These are phyloP conservation scores for Marasmius fiardii DNA, from an alignment of 1,284 basidiomycete genomes.

Conservation along the genomic window DNA sequence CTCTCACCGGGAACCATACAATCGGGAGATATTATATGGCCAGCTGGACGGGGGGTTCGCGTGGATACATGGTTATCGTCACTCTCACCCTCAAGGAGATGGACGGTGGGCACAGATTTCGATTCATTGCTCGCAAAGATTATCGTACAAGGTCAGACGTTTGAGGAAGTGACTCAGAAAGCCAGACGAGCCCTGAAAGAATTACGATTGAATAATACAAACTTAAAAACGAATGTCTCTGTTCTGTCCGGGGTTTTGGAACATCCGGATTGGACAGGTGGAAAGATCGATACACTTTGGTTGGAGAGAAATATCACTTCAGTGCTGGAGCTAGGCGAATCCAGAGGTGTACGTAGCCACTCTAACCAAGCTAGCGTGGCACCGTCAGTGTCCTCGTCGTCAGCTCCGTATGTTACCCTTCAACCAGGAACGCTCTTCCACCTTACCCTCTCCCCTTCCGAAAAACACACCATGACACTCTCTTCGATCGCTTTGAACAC, in stretches of 20 bases:
- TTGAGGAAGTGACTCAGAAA: conserved; percentile 29
- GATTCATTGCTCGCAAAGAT: conserved; percentile 40
- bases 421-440: conserved; percentile 37
- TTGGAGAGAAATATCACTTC: conserved; percentile 28
- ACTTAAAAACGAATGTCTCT: conserved; percentile 30
- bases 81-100: conserved; percentile 13
- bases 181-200: conserved; percentile 30
- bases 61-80: conserved; percentile 36
- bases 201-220: conserved; percentile 19
- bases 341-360: not conserved
- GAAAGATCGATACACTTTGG: conserved; percentile 33
- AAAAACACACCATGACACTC: conserved; percentile 29
- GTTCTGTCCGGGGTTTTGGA: conserved; percentile 31
- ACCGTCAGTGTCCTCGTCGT: not conserved
- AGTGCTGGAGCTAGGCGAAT: conserved; percentile 21
- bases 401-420: conserved; percentile 17
- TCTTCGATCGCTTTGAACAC: conserved; percentile 35
- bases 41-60: conserved; percentile 33
- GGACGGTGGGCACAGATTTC: conserved; percentile 34
- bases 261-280: conserved; percentile 29
- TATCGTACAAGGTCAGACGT: conserved; percentile 28
- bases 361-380: not conserved
- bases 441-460: conserved; percentile 24
- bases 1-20: conserved; percentile 30
- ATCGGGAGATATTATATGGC: conserved; percentile 29